Percentiles rank a stretch among this genome's conserved stretches.
These are phyloP conservation scores for Exophiala calicioides DNA, from an alignment of 2,329 filamentous ascomycete species.

Conservation along the genomic window DNA sequence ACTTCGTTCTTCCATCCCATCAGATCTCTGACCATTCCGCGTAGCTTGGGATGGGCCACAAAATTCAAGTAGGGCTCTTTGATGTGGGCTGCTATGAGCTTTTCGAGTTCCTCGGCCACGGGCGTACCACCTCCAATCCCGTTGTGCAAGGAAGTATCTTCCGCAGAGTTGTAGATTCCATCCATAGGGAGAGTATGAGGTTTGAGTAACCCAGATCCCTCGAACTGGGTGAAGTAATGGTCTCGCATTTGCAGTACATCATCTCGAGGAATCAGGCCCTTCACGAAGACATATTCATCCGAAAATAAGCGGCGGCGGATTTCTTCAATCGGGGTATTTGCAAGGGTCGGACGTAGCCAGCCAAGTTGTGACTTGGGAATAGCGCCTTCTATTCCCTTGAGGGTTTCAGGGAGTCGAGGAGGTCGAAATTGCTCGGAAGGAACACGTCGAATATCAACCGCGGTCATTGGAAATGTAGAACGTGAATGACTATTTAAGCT, in stretches of 20 bases:
- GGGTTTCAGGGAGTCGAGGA: too few relatives aligned
- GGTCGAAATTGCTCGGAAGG: too few relatives aligned
- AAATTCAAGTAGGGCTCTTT: slow-evolving; percentile 38
- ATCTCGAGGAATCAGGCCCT: slow-evolving; percentile 44
- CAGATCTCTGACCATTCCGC: slow-evolving; percentile 39
- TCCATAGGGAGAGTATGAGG: slow-evolving; percentile 41
- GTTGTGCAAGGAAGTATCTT: slow-evolving; percentile 39
- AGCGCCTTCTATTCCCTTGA: too few relatives aligned
- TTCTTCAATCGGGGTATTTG: slow-evolving; percentile 41
- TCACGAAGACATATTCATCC: slow-evolving; percentile 48
- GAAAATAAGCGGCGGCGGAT: slow-evolving; percentile 41
- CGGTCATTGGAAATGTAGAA: too few relatives aligned
- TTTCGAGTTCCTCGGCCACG: slow-evolving; percentile 33
- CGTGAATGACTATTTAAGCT: too few relatives aligned
- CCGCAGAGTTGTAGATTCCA: slow-evolving; percentile 44
- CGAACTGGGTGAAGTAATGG: slow-evolving; percentile 44
- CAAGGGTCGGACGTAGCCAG: slow-evolving; percentile 37
- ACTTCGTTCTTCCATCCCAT: slow-evolving; percentile 42
- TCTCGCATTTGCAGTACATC: slow-evolving; percentile 46
- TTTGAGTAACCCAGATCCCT: slow-evolving; percentile 42
- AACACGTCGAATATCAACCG: too few relatives aligned
- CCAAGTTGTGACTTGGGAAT: slow-evolving; percentile 32
- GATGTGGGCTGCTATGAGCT: slow-evolving; percentile 39
- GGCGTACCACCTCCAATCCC: slow-evolving; percentile 39
- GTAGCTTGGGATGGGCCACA: slow-evolving; percentile 39